phyloP scores from a whole-genome alignment of 495 filamentous ascomycete species.

The Penicillium turbatum region DNA sequence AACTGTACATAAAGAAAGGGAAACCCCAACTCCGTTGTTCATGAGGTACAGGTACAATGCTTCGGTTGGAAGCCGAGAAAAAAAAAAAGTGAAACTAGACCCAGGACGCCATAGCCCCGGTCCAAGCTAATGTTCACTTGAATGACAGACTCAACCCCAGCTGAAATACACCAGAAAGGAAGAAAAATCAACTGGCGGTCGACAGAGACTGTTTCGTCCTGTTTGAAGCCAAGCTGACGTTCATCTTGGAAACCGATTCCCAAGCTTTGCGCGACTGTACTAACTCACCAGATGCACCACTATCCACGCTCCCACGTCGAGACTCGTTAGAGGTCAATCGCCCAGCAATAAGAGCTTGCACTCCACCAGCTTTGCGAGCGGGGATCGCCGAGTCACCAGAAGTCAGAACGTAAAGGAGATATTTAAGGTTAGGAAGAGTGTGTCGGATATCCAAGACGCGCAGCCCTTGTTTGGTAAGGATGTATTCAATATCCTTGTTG shows the following conservation, averaged over 20 bases:
- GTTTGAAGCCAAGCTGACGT: slow-evolving; percentile 23
- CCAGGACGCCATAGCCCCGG: neutral
- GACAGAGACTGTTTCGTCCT: slow-evolving; percentile 19
- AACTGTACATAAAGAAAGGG: neutral
- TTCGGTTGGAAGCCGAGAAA: neutral
- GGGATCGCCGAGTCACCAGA: slow-evolving; percentile 74
- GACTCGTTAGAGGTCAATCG: slow-evolving; percentile 35
- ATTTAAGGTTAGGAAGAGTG: slow-evolving; percentile 89
- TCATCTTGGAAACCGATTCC: slow-evolving; percentile 28
- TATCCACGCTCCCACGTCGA: slow-evolving; percentile 40
- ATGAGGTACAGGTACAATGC: neutral
- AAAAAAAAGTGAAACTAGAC: neutral
- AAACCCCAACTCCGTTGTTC: neutral
- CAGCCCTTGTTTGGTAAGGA: slow-evolving; percentile 69
- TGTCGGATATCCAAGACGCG: slow-evolving; percentile 81
- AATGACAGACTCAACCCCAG: neutral
- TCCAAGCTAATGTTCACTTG: neutral
- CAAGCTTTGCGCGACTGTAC: slow-evolving; percentile 27
- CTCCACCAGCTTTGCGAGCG: slow-evolving; percentile 69
- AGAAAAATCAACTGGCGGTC: slow-evolving; percentile 5
- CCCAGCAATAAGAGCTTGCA: slow-evolving; percentile 54
- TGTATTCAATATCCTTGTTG: slow-evolving; percentile 87
- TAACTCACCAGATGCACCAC: slow-evolving; percentile 34
- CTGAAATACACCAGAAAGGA: neutral
- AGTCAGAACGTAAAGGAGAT: slow-evolving; percentile 80